phyloP scores from a whole-genome alignment of 305 asterid genomes.

The Fraxinus sp. region DNA sequence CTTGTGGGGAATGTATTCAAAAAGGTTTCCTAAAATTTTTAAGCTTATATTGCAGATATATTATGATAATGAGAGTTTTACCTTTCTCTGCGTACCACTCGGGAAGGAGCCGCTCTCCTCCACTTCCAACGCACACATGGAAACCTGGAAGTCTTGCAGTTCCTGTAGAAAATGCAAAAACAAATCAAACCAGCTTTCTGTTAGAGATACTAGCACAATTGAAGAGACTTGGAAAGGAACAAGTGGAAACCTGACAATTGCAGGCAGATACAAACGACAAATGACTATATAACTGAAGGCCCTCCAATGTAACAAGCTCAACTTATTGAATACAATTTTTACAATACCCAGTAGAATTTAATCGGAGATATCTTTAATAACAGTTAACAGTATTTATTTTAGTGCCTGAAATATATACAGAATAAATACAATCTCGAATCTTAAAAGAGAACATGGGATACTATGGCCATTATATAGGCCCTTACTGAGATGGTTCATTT shows the following conservation, averaged over 20 bases:
- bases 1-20: background rate
- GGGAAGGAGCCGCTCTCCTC: constrained; percentile 92
- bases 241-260: background rate
- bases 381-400: background rate
- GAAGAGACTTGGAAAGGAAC: constrained; percentile 8
- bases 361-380: background rate
- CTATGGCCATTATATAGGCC: background rate
- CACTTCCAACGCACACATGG: constrained; percentile 95
- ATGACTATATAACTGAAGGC: background rate
- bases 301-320: background rate
- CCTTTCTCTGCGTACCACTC: constrained; percentile 98
- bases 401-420: background rate
- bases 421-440: background rate
- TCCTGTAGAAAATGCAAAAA: constrained; percentile 47
- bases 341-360: background rate
- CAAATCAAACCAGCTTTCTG: constrained; percentile 6
- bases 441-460: background rate
- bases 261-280: background rate
- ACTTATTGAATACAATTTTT: background rate
- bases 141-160: constrained; percentile 97
- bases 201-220: constrained; percentile 20
- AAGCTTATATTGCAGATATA: background rate
- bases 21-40: background rate
- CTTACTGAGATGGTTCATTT: background rate
- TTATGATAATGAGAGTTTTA: constrained; percentile 19